Conservation (phyloP, 164 flowering plant genomes). For the Sedum album region DNA sequence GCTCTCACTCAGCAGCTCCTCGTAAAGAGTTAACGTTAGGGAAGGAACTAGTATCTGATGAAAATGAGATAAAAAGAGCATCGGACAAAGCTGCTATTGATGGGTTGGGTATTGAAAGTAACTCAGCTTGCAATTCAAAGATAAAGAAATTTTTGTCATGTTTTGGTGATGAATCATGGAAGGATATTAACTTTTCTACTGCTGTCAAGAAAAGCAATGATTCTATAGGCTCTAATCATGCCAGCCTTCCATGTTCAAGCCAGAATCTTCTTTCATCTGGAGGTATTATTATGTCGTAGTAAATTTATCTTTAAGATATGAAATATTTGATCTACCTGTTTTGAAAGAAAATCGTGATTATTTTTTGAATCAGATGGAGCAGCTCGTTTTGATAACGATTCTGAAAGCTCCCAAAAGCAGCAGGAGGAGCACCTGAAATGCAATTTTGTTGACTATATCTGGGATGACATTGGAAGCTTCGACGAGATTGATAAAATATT, state of each 20-base stretch:
- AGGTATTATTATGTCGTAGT: not conserved
- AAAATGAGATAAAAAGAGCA: constrained; percentile 30
- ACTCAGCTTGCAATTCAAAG: constrained; percentile 20
- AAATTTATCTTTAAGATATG: too few species aligned
- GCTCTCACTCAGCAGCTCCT: constrained; percentile 17
- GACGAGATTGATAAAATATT: constrained; percentile 75
- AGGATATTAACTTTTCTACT: constrained; percentile 23
- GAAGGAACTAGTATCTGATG: constrained; percentile 24
- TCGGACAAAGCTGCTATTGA: constrained; percentile 16
- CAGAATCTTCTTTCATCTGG: not conserved
- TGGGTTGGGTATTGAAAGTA: constrained; percentile 21
- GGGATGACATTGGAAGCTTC: constrained; percentile 78
- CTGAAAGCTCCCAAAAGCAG: constrained; percentile 29
- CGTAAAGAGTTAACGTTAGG: constrained; percentile 34
- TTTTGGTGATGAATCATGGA: constrained; percentile 30
- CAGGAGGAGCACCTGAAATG: constrained; percentile 35
- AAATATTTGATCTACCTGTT: too few species aligned
- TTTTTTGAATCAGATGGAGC: constrained; percentile 26
- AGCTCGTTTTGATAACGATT: constrained; percentile 22
- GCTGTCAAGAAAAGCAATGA: constrained; percentile 24
- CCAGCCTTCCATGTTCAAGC: not conserved
- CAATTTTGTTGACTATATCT: constrained; percentile 59
- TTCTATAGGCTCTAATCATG: constrained; percentile 23
- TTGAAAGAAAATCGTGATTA: too few species aligned
- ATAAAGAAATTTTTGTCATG: constrained; percentile 24